Percentiles rank a stretch among this genome's conserved stretches.
These are phyloP conservation scores for Boletus rubescentipes DNA, from an alignment of 768 basidiomycete genomes.

Conservation along the genomic window DNA sequence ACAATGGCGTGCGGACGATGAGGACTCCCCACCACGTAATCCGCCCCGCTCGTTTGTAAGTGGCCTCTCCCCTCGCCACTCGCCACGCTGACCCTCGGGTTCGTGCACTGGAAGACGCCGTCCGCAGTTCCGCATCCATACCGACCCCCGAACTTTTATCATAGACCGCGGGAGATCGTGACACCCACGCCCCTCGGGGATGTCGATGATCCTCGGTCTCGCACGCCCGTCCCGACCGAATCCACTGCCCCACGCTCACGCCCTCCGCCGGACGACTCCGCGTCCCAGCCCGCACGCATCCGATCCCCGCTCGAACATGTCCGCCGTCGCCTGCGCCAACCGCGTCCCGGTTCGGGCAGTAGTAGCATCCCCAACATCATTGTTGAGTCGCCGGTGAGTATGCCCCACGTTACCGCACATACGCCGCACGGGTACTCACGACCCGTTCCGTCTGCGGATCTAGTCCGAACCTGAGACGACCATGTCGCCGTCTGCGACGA, in stretches of 20 bases:
- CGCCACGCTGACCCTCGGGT: slow-evolving; percentile 4
- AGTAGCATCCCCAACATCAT: slow-evolving; percentile 41
- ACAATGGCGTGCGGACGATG: slow-evolving; percentile 33
- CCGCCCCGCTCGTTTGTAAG: slow-evolving; percentile 23
- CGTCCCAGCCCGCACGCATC: slow-evolving; percentile 11
- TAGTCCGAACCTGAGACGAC: slow-evolving; percentile 43
- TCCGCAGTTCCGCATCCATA: slow-evolving; percentile 8
- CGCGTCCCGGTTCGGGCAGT: slow-evolving; percentile 31
- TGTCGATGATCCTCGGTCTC: slow-evolving; percentile 13
- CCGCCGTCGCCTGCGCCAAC: slow-evolving; percentile 26
- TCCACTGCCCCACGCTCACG: background rate
- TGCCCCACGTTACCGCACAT: background rate
- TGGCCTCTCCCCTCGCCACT: background rate
- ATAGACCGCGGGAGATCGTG: slow-evolving; percentile 34
- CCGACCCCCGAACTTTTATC: slow-evolving; percentile 14
- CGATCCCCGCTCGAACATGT: slow-evolving; percentile 25
- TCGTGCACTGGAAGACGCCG: slow-evolving; percentile 17
- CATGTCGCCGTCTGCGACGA: slow-evolving; percentile 30
- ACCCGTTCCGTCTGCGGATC: no score
- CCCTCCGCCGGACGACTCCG: slow-evolving; percentile 3
- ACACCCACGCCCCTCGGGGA: slow-evolving; percentile 28
- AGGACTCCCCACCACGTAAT: slow-evolving; percentile 12
- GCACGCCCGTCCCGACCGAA: slow-evolving; percentile 15
- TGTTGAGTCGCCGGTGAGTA: slow-evolving; percentile 47
- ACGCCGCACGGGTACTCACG: background rate